phyloP scores from a whole-genome alignment of 106 monocot species.

The Iris macrosiphon region DNA sequence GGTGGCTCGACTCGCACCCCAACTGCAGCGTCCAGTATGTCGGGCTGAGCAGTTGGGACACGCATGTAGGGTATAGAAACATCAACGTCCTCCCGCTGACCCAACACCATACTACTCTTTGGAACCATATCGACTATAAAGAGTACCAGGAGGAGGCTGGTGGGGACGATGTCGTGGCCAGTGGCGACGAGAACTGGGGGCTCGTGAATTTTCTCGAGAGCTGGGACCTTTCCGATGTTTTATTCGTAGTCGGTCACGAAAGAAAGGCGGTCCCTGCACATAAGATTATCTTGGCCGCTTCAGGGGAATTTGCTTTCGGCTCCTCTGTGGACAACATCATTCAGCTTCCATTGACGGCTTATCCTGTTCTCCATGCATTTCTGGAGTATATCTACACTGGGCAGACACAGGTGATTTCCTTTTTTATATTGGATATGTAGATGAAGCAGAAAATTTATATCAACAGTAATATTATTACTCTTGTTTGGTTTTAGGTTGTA shows the following conservation, averaged over 20 bases:
- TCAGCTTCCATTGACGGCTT: slow-evolving; percentile 50
- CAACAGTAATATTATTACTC: slow-evolving; percentile 3
- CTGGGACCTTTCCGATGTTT: slow-evolving; percentile 73
- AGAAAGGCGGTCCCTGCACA: slow-evolving; percentile 71
- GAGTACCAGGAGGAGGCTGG: slow-evolving; percentile 31
- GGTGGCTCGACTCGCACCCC: slow-evolving; percentile 74
- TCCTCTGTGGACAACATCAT: slow-evolving; percentile 29
- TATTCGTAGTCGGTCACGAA: slow-evolving; percentile 65
- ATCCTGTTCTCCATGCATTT: slow-evolving; percentile 64
- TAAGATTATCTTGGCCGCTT: slow-evolving; percentile 53
- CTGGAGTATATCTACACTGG: slow-evolving; percentile 84
- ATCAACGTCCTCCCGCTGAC: slow-evolving; percentile 54
- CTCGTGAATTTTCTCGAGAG: slow-evolving; percentile 68
- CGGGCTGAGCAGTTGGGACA: slow-evolving; percentile 96
- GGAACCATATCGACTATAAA: slow-evolving; percentile 39
- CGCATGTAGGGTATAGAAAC: slow-evolving; percentile 93
- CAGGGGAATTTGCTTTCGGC: slow-evolving; percentile 43
- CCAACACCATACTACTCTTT: slow-evolving; percentile 31
- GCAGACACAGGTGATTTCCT: slow-evolving; percentile 42
- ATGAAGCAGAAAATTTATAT: neutral
- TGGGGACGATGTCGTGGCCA: slow-evolving; percentile 26
- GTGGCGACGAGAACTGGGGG: slow-evolving; percentile 37
- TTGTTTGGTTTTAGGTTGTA: slow-evolving; percentile 31
- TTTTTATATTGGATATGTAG: neutral
- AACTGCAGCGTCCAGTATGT: slow-evolving; percentile 71